Evolutionary conservation across 495 filamentous ascomycete species (phyloP).

Genomic region (Penicillium desertorum): DNA sequence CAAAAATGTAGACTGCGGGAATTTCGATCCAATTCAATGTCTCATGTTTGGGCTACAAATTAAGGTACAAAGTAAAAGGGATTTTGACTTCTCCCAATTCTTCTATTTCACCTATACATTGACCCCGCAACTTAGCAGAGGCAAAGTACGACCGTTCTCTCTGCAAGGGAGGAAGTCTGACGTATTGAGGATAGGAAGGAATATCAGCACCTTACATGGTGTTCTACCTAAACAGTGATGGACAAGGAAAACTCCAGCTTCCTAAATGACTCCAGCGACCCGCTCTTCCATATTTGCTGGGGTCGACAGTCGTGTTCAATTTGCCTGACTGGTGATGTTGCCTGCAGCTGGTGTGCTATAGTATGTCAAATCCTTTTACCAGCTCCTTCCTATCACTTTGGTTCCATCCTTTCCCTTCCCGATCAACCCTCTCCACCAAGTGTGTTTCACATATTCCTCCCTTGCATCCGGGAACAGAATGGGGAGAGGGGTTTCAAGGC

Average conservation of each 20-base stretch:
- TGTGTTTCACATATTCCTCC: constrained; percentile 7
- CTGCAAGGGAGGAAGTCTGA: constrained; percentile 1
- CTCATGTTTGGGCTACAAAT: not conserved
- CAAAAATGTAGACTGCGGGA: constrained; percentile 2
- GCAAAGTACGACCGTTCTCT: not conserved
- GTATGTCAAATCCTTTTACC: constrained; percentile 34
- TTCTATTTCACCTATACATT: constrained; percentile 5
- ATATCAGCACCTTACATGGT: constrained; percentile 12
- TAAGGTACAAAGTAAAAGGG: not conserved
- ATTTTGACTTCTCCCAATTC: not conserved
- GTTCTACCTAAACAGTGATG: not conserved
- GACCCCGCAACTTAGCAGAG: constrained; percentile 8
- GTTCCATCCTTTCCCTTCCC: not conserved
- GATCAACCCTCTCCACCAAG: not conserved
- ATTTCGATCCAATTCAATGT: not conserved
- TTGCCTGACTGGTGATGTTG: constrained; percentile 38
- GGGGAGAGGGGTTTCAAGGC: constrained; percentile 5
- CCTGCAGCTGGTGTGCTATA: constrained; percentile 57
- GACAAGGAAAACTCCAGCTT: constrained; percentile 11
- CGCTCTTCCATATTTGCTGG: constrained; percentile 46
- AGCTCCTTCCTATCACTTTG: not conserved
- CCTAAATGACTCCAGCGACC: constrained; percentile 23
- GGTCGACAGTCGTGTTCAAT: constrained; percentile 45
- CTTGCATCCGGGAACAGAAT: constrained; percentile 8
- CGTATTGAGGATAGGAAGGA: not conserved